These are phyloP conservation scores for Aspergillus sojae DNA, from an alignment of 2,329 filamentous ascomycete genomes.

Conservation along the genomic window DNA sequence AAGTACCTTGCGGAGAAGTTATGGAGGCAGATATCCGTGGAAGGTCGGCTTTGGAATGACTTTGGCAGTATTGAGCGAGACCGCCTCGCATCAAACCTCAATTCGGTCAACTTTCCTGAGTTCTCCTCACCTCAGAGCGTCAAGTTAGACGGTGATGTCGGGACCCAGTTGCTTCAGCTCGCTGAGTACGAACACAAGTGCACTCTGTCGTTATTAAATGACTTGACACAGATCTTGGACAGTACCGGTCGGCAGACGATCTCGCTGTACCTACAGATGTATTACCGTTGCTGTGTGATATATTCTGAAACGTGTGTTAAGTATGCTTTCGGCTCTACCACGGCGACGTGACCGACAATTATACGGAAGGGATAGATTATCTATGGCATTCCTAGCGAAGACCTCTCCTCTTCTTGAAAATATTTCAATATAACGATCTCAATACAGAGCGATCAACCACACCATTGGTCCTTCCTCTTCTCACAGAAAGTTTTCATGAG, in stretches of 20 bases:
- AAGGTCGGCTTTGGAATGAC: not conserved
- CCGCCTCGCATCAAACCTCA: not conserved
- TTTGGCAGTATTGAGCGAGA: not conserved
- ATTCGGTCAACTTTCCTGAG: not conserved
- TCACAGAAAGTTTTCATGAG: too few relatives aligned
- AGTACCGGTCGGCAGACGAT: not conserved
- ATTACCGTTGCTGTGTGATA: not conserved
- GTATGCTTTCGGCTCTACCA: not conserved
- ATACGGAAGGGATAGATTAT: too few relatives aligned
- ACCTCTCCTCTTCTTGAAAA: too few relatives aligned
- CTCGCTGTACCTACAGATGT: not conserved
- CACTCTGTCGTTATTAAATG: not conserved
- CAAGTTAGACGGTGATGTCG: not conserved
- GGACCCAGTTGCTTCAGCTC: not conserved
- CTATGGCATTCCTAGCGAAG: too few relatives aligned
- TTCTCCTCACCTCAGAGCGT: not conserved
- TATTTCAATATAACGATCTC: too few relatives aligned
- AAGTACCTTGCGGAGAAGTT: conserved; percentile 4
- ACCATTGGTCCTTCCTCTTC: too few relatives aligned
- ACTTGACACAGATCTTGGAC: not conserved
- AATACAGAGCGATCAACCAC: too few relatives aligned
- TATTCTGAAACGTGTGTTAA: not conserved
- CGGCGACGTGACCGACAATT: not conserved
- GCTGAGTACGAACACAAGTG: not conserved
- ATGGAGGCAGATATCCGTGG: not conserved